Conservation (phyloP, 176 grass and related monocot genomes). For the Oryza rufipogon region DNA sequence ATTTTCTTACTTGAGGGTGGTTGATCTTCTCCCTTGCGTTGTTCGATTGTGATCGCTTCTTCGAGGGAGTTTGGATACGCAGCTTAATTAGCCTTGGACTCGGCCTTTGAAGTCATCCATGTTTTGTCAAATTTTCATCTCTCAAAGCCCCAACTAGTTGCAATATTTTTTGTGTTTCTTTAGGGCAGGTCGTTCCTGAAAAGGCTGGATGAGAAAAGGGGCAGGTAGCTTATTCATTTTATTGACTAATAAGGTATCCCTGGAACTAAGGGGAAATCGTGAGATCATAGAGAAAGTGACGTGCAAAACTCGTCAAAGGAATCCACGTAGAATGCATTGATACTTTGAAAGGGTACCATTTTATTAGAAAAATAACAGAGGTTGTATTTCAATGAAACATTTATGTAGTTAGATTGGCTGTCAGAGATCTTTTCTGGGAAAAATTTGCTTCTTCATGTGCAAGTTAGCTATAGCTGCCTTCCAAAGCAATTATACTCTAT, state of each 20-base stretch:
- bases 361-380: constrained; percentile 20
- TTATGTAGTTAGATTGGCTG: constrained; percentile 28
- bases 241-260: background rate
- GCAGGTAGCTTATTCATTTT: background rate
- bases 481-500: constrained; percentile 38
- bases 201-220: constrained; percentile 17
- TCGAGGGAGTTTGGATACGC: background rate
- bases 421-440: background rate
- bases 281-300: background rate
- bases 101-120: background rate
- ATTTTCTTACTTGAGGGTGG: constrained; percentile 29
- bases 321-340: background rate
- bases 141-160: background rate
- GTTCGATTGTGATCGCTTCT: constrained; percentile 26
- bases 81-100: constrained; percentile 22
- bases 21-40: constrained; percentile 45
- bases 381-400: constrained; percentile 12
- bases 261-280: constrained; percentile 12
- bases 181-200: constrained; percentile 20
- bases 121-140: background rate
- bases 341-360: background rate
- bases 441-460: constrained; percentile 33
- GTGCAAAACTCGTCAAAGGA: background rate
- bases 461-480: constrained; percentile 41
- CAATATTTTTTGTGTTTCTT: background rate